A percentile compares a stretch with the other conserved stretches of the same genome.
Evolutionary conservation across 2,329 filamentous ascomycete species (phyloP).

Genomic region (Hirsutella rhossiliensis): DNA sequence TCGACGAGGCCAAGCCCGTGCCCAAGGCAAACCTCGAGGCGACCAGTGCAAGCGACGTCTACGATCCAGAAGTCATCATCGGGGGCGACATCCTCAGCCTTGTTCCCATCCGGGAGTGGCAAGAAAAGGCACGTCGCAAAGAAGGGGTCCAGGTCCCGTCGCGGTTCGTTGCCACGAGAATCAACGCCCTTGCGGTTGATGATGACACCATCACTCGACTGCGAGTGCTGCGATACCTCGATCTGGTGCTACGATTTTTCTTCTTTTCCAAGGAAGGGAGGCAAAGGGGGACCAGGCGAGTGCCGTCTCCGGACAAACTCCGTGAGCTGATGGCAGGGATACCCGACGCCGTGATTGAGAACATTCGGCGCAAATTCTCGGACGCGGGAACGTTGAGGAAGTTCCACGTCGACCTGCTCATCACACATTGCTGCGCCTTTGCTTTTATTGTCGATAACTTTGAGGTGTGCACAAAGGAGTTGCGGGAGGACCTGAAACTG

Average conservation of each 20-base stretch:
- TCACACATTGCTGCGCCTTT: constrained; percentile 61
- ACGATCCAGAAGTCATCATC: constrained; percentile 54
- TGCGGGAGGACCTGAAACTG: constrained; percentile 60
- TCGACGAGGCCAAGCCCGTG: constrained; percentile 60
- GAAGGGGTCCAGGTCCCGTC: constrained; percentile 45
- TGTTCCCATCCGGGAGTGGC: constrained; percentile 63
- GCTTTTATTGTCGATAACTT: constrained; percentile 63
- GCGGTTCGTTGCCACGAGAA: constrained; percentile 52
- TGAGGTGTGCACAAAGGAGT: constrained; percentile 55
- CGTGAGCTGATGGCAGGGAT: constrained; percentile 42
- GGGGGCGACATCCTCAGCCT: constrained; percentile 54
- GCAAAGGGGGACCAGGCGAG: constrained; percentile 28
- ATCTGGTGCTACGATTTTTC: constrained; percentile 43
- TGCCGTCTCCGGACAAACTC: constrained; percentile 53
- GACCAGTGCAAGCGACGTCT: constrained; percentile 58
- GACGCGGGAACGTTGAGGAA: constrained; percentile 53
- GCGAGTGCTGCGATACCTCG: constrained; percentile 48
- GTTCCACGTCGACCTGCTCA: constrained; percentile 58
- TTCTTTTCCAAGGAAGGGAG: constrained; percentile 31
- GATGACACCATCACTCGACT: constrained; percentile 40
- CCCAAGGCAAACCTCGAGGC: constrained; percentile 59
- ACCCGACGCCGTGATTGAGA: constrained; percentile 51
- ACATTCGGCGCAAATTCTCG: constrained; percentile 58
- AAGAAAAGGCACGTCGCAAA: constrained; percentile 48
- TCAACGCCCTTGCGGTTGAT: constrained; percentile 40